phyloP scores from a whole-genome alignment of 345 rosid species.

The Linum usitatissimum region DNA sequence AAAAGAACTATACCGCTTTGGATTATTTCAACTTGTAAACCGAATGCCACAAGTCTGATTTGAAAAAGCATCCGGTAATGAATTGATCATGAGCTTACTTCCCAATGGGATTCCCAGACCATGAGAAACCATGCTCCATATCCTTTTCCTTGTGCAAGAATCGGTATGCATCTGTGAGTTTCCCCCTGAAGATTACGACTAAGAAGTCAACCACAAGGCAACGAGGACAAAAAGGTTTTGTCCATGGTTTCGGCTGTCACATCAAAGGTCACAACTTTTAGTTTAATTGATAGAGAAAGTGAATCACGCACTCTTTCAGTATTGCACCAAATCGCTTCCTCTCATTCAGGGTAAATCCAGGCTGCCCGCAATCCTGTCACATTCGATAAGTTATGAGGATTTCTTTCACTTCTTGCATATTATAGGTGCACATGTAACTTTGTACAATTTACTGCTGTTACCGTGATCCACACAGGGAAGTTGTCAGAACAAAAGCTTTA shows the following conservation, averaged over 20 bases:
- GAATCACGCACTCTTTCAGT: slow-evolving; percentile 55
- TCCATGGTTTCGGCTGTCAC: slow-evolving; percentile 1
- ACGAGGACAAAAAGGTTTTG: background rate
- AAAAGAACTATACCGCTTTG: background rate
- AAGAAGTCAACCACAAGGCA: background rate
- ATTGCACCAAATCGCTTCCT: slow-evolving; percentile 73
- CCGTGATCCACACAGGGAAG: background rate
- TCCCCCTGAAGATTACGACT: slow-evolving; percentile 48
- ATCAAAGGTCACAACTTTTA: background rate
- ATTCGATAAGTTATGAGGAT: slow-evolving; percentile 8
- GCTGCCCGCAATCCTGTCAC: slow-evolving; percentile 83
- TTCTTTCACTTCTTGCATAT: background rate
- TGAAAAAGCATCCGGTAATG: background rate
- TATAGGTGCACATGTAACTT: background rate
- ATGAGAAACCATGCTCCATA: slow-evolving; percentile 86
- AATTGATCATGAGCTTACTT: slow-evolving; percentile 34
- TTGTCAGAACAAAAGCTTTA: background rate
- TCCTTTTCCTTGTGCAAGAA: slow-evolving; percentile 71
- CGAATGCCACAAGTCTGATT: background rate
- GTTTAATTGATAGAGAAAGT: slow-evolving; percentile 1
- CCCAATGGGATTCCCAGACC: slow-evolving; percentile 89
- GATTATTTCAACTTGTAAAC: background rate
- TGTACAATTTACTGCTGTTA: background rate
- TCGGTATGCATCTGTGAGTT: slow-evolving; percentile 79
- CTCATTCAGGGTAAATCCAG: slow-evolving; percentile 89